These are phyloP conservation scores for Samsoniella hepiali DNA, from an alignment of 2,329 filamentous ascomycete genomes.

Conservation along the genomic window DNA sequence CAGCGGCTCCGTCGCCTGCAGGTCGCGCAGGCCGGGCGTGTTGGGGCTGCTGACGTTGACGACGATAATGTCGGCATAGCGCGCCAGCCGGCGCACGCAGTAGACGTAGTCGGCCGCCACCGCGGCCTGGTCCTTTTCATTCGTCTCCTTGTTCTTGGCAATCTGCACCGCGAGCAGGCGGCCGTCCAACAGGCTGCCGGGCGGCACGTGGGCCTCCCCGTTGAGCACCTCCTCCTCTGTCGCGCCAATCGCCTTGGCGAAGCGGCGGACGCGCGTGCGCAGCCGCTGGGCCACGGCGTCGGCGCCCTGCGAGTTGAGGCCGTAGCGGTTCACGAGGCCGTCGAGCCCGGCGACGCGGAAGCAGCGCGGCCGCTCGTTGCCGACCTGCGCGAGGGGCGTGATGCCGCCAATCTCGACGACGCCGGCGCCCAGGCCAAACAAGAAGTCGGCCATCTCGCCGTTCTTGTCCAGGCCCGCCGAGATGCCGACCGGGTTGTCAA, in stretches of 20 bases:
- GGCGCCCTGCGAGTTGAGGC: conserved; percentile 86
- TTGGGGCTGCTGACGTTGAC: conserved; percentile 98
- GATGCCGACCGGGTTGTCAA: conserved; percentile 87
- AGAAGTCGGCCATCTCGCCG: conserved; percentile 77
- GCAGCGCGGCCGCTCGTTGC: conserved; percentile 83
- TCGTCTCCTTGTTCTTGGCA: conserved; percentile 93
- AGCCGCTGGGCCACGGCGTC: conserved; percentile 80
- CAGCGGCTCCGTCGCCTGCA: conserved; percentile 82
- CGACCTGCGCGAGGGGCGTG: conserved; percentile 81
- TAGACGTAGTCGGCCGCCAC: conserved; percentile 82
- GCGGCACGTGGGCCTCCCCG: conserved; percentile 72
- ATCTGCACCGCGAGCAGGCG: conserved; percentile 85
- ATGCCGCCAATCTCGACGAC: conserved; percentile 91
- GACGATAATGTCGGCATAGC: conserved; percentile 92
- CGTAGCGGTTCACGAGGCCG: conserved; percentile 92
- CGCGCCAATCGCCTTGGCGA: conserved; percentile 68
- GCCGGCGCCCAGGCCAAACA: conserved; percentile 80
- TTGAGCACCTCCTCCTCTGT: conserved; percentile 72
- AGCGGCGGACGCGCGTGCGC: conserved; percentile 72
- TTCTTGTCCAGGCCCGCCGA: conserved; percentile 96
- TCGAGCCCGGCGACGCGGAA: conserved; percentile 82
- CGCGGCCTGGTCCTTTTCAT: conserved; percentile 78
- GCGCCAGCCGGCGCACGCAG: conserved; percentile 77
- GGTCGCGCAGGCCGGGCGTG: conserved; percentile 81
- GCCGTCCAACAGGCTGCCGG: conserved; percentile 74